A percentile compares a stretch with the other conserved stretches of the same genome.
Evolutionary conservation across 192 early-diverging fungal species (phyloP).

Genomic region (Spizellomyces sp.): DNA sequence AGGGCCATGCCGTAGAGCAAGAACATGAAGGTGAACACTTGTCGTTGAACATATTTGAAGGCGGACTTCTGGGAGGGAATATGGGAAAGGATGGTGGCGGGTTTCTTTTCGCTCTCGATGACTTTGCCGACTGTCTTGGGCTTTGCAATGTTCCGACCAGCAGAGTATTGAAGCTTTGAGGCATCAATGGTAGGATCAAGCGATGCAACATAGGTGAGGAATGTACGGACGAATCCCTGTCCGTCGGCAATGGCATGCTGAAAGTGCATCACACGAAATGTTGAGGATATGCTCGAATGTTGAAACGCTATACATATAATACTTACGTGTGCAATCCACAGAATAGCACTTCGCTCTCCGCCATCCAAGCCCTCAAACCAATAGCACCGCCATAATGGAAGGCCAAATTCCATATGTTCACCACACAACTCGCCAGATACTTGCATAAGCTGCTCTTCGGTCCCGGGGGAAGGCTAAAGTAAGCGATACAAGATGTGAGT

Average conservation of each 20-base stretch:
- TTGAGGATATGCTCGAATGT: neutral
- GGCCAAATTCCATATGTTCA: constrained; percentile 2
- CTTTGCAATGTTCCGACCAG: constrained; percentile 20
- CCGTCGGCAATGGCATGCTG: constrained; percentile 42
- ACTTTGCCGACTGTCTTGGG: neutral
- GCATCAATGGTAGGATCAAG: constrained; percentile 22
- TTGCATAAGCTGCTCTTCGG: no score
- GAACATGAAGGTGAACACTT: constrained; percentile 11
- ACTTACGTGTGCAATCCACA: constrained; percentile 10
- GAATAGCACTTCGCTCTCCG: constrained; percentile 7
- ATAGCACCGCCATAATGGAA: constrained; percentile 30
- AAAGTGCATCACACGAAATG: constrained; percentile 9
- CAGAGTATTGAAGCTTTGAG: constrained; percentile 17
- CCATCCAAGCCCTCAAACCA: constrained; percentile 27
- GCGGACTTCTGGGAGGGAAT: neutral
- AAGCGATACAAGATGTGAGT: no score
- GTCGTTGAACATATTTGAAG: neutral
- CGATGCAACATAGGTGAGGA: constrained; percentile 26
- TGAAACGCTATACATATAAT: constrained; percentile 6
- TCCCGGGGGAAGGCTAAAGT: no score
- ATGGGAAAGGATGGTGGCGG: neutral
- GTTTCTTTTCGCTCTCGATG: neutral
- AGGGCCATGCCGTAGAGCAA: neutral
- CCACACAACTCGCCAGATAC: no score
- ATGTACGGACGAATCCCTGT: constrained; percentile 39